Evolutionary conservation across 2,329 filamentous ascomycete species (phyloP).

Genomic region (Aspergillus udagawae): DNA sequence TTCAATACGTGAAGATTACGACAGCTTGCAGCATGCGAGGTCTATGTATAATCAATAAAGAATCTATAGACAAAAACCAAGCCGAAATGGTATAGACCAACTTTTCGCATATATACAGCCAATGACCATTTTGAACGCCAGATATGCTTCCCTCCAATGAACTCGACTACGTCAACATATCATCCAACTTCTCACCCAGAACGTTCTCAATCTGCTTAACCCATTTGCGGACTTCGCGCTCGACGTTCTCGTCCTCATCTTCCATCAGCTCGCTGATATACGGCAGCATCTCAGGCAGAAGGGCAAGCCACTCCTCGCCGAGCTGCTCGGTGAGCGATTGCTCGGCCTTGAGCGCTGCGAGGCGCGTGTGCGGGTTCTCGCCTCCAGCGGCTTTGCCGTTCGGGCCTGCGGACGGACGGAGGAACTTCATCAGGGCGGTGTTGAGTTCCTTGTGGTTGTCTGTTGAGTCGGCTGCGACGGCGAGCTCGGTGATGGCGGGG

Average conservation of each 20-base stretch:
- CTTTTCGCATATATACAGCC: background rate
- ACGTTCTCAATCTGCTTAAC: constrained; percentile 85
- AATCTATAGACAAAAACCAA: background rate
- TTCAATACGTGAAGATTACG: too few relatives aligned
- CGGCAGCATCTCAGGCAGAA: constrained; percentile 92
- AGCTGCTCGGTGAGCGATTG: constrained; percentile 73
- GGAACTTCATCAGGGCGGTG: constrained; percentile 67
- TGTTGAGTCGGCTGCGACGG: constrained; percentile 73
- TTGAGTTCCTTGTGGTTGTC: constrained; percentile 93
- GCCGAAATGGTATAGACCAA: background rate
- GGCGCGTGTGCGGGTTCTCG: constrained; percentile 66
- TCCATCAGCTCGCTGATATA: constrained; percentile 94
- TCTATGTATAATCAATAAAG: too few relatives aligned
- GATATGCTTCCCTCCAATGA: background rate
- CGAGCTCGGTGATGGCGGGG: constrained; percentile 74
- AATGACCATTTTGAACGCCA: background rate
- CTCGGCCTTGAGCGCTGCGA: constrained; percentile 79
- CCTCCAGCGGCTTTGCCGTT: constrained; percentile 28
- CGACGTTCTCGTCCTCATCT: constrained; percentile 91
- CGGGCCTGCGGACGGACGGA: constrained; percentile 54
- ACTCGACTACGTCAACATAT: constrained; percentile 71
- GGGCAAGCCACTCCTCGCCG: constrained; percentile 88
- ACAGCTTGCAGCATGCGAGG: too few relatives aligned
- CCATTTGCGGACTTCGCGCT: constrained; percentile 85
- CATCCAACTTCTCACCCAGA: constrained; percentile 83